Evolutionary conservation across 225 moss, liverwort and hornwort genomes (phyloP), one percentile per base, ranked within the genome.

Genomic region (Climacium dendroides): DNA sequence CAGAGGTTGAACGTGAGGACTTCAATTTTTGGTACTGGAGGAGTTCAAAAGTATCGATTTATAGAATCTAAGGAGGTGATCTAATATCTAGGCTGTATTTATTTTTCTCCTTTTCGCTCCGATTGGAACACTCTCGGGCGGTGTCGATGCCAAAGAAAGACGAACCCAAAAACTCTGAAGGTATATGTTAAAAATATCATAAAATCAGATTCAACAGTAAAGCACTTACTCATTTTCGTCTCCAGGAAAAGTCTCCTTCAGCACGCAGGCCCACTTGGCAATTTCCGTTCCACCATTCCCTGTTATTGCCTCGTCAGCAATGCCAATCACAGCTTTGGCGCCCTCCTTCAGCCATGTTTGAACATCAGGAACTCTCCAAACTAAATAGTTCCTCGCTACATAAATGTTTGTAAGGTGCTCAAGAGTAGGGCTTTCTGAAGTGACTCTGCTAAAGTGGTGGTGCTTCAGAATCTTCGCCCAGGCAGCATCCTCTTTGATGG

Each of bases 351-450:
- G 90, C 96, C 96, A 98, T 76, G 87, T 85, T 89, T 98, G 98
- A 66, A 97, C 92, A 74, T 98, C 96, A 37, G 93, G 92, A 43
- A 93, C 91, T 78, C 95, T 96, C 97, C 96, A 96, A 58, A 98
- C 88, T 79, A 97, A 84, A 89, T 90, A 93, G 86, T 83, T 95
- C 53, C 97, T 92, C 61, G 93, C 95, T 57, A 98, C 90, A 67
- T 97, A 95, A 35, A 96, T 95, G 72, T 90, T 90, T 47, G 88
- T 91, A 12, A 98, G 90, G 84, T 97, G 97, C 74, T 98, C 96
- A 77, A 98, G 85, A 58, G 93, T 93, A 60, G 96, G 93, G n/a
- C 91, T 90, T 45, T 91, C 94, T 23, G 84, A 79, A 79, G 86
- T 87, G 54, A 87, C 85, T 78, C 87, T 89, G 86, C 87, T 88